Base-by-base conservation (phyloP, 2,329 filamentous ascomycete species). In the Rhynchosporium graminicola region DNA sequence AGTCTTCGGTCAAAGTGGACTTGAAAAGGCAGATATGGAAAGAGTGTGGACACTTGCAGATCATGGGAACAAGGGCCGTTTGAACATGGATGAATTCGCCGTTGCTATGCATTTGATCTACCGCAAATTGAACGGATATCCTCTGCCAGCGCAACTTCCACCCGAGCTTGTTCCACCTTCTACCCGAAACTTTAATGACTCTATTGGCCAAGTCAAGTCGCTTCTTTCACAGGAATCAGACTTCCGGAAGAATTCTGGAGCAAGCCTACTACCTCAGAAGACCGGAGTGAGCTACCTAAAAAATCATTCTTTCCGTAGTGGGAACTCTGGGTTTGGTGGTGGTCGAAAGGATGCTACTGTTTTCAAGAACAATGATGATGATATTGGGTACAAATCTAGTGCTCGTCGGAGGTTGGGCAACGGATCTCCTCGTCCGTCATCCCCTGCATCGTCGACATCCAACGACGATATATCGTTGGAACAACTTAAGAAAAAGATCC, bases 41-140 rank as follows among this genome's bases (percentile, higher is more conserved):
- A 85, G 89, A 38, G 88, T 98, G 57, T 99, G 95, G 95, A 98
- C 95, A 9, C 80, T 99, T 63, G 89, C 94, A 3, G 95, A 99
- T 74, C 89, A 93, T 38, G 89, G 93, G 67, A 97, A 99, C 76
- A 95, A 95, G 75, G 95, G 95, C 20, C 89, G 93, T 61, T 83
- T 99, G 36, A 93, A 99, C 71, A 85, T 98, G 72, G 95, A 99
- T 74, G 95, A 99, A 74, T 99, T 99, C 74, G 93, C 95, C 8
- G 94, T 99, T 58, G 92, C 93, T 9, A 99, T 99, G 95, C 95
- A 99, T 82, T 80, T 99, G 77, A 99, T 99, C 71, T 99, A 99
- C 79, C 86, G 95, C 71, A 97, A 96, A 75, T 83, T 99, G 59
- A 98, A 99, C 72, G 94, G 94, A 42, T 98, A 98, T 73, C 93